phyloP scores from a whole-genome alignment of 805 yeast genomes.

The Myxozyma sirexii region DNA sequence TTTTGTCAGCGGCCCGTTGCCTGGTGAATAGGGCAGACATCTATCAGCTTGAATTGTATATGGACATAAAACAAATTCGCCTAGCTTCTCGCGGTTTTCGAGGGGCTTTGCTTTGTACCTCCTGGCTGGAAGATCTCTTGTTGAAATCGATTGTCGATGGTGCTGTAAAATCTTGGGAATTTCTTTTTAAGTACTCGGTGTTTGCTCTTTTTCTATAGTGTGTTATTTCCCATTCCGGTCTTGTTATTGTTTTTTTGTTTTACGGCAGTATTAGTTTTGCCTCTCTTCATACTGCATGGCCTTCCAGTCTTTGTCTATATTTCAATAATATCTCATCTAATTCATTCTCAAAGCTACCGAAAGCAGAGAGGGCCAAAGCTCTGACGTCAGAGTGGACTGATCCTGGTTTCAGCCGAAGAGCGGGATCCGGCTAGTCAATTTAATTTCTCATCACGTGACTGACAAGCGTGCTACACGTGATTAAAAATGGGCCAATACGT shows the following conservation, averaged over 20 bases:
- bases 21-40: constrained; percentile 14
- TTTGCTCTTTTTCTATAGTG: constrained; percentile 9
- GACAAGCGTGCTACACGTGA: too few relatives aligned
- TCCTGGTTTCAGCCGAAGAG: not conserved
- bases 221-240: constrained; percentile 4
- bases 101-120: not conserved
- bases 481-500: too few relatives aligned
- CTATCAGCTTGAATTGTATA: not conserved
- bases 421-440: not conserved
- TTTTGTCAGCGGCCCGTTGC: constrained; percentile 52
- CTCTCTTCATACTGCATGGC: not conserved
- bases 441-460: not conserved
- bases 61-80: not conserved
- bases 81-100: not conserved
- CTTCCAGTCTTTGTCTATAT: not conserved
- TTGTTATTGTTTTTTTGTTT: not conserved
- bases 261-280: not conserved
- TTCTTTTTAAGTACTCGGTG: constrained; percentile 1
- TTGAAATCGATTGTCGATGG: not conserved
- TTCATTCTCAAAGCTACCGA: too few relatives aligned
- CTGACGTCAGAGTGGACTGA: constrained; percentile 12
- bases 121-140: not conserved
- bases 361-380: too few relatives aligned
- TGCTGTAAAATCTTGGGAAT: constrained; percentile 8
- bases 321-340: not conserved